Conservation (phyloP, 2,329 filamentous ascomycete genomes). For the Tetracladium maxilliforme region DNA sequence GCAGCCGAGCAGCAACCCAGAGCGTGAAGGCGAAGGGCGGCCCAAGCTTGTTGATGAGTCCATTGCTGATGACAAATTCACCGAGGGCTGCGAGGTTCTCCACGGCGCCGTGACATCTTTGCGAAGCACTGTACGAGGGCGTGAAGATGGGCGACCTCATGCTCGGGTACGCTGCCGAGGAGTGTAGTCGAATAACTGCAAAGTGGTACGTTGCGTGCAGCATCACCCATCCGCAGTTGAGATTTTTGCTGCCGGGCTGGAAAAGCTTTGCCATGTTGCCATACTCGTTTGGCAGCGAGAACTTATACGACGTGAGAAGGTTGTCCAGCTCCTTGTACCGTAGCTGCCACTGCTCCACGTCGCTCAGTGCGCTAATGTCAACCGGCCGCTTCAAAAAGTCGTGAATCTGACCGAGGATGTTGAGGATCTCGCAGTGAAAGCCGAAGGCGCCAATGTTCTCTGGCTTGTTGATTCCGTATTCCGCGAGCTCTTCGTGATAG, state of each 20-base stretch:
- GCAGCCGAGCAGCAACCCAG: slow-evolving; percentile 77
- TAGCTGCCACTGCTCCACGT: slow-evolving; percentile 82
- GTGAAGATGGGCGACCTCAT: slow-evolving; percentile 81
- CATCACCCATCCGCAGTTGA: slow-evolving; percentile 82
- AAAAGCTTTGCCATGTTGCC: slow-evolving; percentile 72
- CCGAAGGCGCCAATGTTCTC: slow-evolving; percentile 80
- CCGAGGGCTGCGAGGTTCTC: slow-evolving; percentile 68
- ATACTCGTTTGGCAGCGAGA: slow-evolving; percentile 68
- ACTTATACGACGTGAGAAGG: slow-evolving; percentile 70
- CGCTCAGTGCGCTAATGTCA: slow-evolving; percentile 69
- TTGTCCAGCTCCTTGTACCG: slow-evolving; percentile 76
- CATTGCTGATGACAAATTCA: slow-evolving; percentile 62
- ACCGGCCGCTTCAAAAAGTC: slow-evolving; percentile 79
- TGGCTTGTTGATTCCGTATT: slow-evolving; percentile 52
- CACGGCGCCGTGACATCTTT: slow-evolving; percentile 70
- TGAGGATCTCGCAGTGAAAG: slow-evolving; percentile 80
- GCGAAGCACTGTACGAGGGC: slow-evolving; percentile 71
- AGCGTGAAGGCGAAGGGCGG: slow-evolving; percentile 85
- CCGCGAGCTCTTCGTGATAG: slow-evolving; percentile 23
- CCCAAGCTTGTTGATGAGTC: slow-evolving; percentile 65
- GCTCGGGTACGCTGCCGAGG: slow-evolving; percentile 83
- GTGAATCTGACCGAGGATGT: slow-evolving; percentile 77
- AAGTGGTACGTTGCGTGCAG: slow-evolving; percentile 83
- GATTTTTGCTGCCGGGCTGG: slow-evolving; percentile 49
- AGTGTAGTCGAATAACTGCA: slow-evolving; percentile 79